Evolutionary conservation across 2,329 filamentous ascomycete species (phyloP), one percentile per base, ranked within the genome.

Genomic region (Macroventuria anomochaeta): DNA sequence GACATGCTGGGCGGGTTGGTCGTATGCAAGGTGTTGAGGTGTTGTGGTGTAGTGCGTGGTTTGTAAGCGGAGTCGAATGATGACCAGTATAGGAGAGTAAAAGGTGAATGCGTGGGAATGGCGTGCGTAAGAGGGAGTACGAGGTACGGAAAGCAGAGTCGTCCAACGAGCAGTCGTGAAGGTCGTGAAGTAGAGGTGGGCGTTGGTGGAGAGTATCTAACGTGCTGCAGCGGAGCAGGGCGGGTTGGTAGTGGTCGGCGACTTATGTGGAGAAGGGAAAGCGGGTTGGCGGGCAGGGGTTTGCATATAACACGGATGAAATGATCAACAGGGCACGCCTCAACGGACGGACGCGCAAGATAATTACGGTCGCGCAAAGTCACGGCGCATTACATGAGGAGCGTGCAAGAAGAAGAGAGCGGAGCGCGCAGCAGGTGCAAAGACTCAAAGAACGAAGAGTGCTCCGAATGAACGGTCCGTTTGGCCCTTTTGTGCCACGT

Each of bases 1-100:
- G 72, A 68, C 74, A 77, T 77, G 59, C 49, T 60, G 54, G 59
- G 41, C 47, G 50, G 25, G 25, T 33, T 36, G 39, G 21, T 46
- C 28, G 39, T 34, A 33, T 31, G 21, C 43, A 13, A 29, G n/a
- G n/a, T n/a, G n/a, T n/a, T n/a, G 23, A 25, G 23, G 26, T 38
- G n/a, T 20, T 38, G n/a, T 20, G 23, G 7, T 31, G 33, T 39
- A n/a, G 28, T 11, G 40, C 23, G 29, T 28, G 25, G 42, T 36
- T 33, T n/a, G 43, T 23, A 36, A 31, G 47, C 40, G 7, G 17
- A 26, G 43, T 31, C 17, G 52, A 33, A 40, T 26, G 53, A 29
- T 33, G 28, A 26, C 49, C 15, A 26, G 28, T 49, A 12, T 26
- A 41, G 31, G 41, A 37, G 29, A 42, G 44, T 6, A 17, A 34